These are phyloP conservation scores for Vachellia pachyceras DNA, from an alignment of 306 rosid genomes.

Conservation along the genomic window DNA sequence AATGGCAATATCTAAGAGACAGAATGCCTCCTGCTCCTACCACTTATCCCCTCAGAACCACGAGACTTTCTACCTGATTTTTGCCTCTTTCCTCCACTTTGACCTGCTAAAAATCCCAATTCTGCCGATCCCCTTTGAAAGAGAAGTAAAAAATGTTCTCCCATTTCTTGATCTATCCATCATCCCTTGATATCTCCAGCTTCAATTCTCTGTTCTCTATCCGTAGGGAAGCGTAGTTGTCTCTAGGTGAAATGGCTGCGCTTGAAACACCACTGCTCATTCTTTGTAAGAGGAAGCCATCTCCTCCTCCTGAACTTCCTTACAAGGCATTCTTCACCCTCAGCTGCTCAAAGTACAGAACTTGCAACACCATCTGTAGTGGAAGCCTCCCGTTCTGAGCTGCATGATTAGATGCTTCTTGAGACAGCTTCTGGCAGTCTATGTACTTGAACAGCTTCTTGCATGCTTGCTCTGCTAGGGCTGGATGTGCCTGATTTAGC, in stretches of 20 bases:
- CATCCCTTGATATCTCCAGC: constrained; percentile 85
- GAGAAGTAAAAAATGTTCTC: constrained; percentile 73
- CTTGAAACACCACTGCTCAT: constrained; percentile 83
- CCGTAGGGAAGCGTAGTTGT: constrained; percentile 84
- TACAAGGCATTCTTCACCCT: constrained; percentile 70
- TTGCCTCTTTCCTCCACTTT: constrained; percentile 62
- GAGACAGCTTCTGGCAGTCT: constrained; percentile 87
- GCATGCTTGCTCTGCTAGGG: constrained; percentile 73
- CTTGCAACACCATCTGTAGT: constrained; percentile 74
- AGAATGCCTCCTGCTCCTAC: constrained; percentile 78
- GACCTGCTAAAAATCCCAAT: constrained; percentile 74
- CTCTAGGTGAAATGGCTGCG: constrained; percentile 89
- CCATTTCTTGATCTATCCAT: constrained; percentile 68
- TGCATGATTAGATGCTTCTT: constrained; percentile 92
- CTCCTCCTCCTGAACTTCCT: constrained; percentile 71
- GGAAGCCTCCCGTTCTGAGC: constrained; percentile 86
- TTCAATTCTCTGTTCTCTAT: constrained; percentile 87
- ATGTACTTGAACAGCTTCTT: constrained; percentile 76
- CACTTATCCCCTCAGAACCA: constrained; percentile 64
- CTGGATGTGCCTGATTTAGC: constrained; percentile 65
- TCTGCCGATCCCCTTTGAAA: constrained; percentile 81
- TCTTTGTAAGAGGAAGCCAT: constrained; percentile 67
- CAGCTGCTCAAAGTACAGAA: constrained; percentile 86
- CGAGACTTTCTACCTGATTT: constrained; percentile 63
- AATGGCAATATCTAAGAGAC: constrained; percentile 48